Conservation (phyloP, 2,329 filamentous ascomycete species). For the Bipolaris zeicola region DNA sequence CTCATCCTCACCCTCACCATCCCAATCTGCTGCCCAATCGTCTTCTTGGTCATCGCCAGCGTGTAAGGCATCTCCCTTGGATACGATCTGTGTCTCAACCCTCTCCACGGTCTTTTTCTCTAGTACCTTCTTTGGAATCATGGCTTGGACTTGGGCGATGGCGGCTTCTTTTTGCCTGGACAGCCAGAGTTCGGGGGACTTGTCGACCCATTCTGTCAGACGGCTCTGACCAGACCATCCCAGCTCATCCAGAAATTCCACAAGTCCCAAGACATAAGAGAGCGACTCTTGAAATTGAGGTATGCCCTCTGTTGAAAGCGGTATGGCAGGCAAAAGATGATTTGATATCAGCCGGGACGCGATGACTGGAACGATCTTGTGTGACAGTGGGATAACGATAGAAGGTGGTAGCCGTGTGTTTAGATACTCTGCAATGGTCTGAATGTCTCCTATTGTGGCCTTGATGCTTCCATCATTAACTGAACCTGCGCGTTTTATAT, state of each 20-base stretch:
- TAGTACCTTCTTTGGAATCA: conserved; percentile 71
- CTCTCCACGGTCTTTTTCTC: conserved; percentile 75
- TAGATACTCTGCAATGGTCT: conserved; percentile 57
- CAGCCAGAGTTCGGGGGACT: conserved; percentile 83
- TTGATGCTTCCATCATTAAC: conserved; percentile 37
- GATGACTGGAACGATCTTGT: conserved; percentile 72
- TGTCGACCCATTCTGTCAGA: conserved; percentile 78
- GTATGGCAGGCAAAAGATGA: conserved; percentile 79
- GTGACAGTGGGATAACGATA: conserved; percentile 63
- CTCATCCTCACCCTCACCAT: conserved; percentile 58
- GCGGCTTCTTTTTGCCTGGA: conserved; percentile 80
- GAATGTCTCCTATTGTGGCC: conserved; percentile 39
- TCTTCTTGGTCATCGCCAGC: conserved; percentile 55
- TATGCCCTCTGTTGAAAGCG: conserved; percentile 73
- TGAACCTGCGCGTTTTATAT: conserved; percentile 38
- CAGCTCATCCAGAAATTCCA: conserved; percentile 63
- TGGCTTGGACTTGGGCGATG: conserved; percentile 73
- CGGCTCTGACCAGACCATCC: conserved; percentile 67
- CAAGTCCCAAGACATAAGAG: conserved; percentile 68
- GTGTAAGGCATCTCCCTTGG: conserved; percentile 70
- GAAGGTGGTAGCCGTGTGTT: conserved; percentile 56
- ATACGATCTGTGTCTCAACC: conserved; percentile 81
- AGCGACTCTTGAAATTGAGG: conserved; percentile 72
- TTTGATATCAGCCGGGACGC: conserved; percentile 69
- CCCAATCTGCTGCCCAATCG: conserved; percentile 84